Evolutionary conservation across 768 basidiomycete genomes (phyloP).

Genomic region (Tylopilus plumbeoviolaceoides): DNA sequence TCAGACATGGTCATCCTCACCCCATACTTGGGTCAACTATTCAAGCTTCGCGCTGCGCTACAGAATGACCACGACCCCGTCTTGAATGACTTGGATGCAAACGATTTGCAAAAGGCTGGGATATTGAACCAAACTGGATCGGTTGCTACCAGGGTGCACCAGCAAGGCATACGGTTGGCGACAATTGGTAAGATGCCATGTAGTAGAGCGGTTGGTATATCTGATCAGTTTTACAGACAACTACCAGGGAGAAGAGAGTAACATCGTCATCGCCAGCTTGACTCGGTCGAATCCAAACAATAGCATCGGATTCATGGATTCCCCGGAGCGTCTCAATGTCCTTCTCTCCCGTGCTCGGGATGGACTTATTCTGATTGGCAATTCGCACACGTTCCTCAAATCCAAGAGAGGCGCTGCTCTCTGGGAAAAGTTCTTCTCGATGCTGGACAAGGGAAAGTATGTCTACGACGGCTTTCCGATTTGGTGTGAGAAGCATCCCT

Average conservation of each 20-base stretch:
- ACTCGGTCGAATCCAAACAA: conserved; percentile 54
- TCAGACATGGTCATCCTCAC: conserved; percentile 61
- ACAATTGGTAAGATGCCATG: conserved; percentile 52
- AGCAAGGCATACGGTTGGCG: conserved; percentile 43
- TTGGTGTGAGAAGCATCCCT: conserved; percentile 52
- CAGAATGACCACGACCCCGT: conserved; percentile 51
- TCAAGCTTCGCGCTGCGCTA: conserved; percentile 44
- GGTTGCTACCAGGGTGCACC: conserved; percentile 37
- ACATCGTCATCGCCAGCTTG: conserved; percentile 60
- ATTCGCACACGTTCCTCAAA: conserved; percentile 54
- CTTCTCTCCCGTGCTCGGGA: conserved; percentile 66
- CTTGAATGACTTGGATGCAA: conserved; percentile 58
- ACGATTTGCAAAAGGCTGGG: conserved; percentile 57
- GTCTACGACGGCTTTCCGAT: conserved; percentile 61
- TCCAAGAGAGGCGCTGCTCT: conserved; percentile 49
- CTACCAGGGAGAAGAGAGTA: conserved; percentile 73
- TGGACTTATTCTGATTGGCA: conserved; percentile 64
- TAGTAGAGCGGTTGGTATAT: not conserved
- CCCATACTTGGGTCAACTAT: conserved; percentile 66
- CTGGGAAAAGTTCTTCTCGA: conserved; percentile 48
- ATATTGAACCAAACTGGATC: conserved; percentile 37
- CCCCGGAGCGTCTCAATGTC: conserved; percentile 71
- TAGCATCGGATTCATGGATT: conserved; percentile 69
- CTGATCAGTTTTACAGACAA: conserved; percentile 45
- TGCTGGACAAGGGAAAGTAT: conserved; percentile 40